phyloP scores from a whole-genome alignment of 2,329 filamentous ascomycete species.

The Cladosporium sp. region DNA sequence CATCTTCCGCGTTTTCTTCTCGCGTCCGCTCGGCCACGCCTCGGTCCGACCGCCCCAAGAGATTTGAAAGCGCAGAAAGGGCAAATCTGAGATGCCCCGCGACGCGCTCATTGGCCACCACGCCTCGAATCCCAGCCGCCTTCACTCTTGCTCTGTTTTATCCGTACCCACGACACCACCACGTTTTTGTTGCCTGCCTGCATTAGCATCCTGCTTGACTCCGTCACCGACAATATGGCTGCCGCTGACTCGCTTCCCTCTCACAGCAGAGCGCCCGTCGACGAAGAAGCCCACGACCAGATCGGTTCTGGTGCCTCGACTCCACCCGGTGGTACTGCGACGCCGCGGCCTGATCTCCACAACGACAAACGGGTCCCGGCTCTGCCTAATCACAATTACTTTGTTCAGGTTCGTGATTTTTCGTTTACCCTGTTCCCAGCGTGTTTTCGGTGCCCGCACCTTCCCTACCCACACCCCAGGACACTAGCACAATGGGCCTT shows the following conservation, averaged over 20 bases:
- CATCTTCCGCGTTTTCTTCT: slow-evolving; percentile 10
- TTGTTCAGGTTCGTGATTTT: slow-evolving; percentile 97
- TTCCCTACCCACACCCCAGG: slow-evolving; percentile 7
- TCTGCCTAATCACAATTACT: slow-evolving; percentile 82
- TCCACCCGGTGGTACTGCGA: slow-evolving; percentile 78
- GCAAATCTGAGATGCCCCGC: slow-evolving; percentile 2
- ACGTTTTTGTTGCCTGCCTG: slow-evolving; percentile 24
- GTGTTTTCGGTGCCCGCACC: slow-evolving; percentile 1
- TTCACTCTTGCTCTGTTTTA: slow-evolving; percentile 14
- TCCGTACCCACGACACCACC: slow-evolving; percentile 2
- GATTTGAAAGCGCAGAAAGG: neutral
- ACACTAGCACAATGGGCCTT: slow-evolving; percentile 15
- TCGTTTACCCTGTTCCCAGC: neutral
- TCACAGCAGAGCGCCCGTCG: slow-evolving; percentile 38
- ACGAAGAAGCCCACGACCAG: slow-evolving; percentile 71
- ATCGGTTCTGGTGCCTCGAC: slow-evolving; percentile 78
- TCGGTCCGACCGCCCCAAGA: slow-evolving; percentile 9
- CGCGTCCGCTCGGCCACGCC: slow-evolving; percentile 5
- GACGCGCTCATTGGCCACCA: slow-evolving; percentile 14
- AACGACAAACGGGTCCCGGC: slow-evolving; percentile 92
- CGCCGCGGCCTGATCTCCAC: slow-evolving; percentile 79
- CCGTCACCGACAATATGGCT: slow-evolving; percentile 21
- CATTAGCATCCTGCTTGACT: neutral
- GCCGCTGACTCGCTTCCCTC: slow-evolving; percentile 32
- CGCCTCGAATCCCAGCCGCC: slow-evolving; percentile 22